Conservation (phyloP, 1,139 yeast species). For the Yarrowia galli region DNA sequence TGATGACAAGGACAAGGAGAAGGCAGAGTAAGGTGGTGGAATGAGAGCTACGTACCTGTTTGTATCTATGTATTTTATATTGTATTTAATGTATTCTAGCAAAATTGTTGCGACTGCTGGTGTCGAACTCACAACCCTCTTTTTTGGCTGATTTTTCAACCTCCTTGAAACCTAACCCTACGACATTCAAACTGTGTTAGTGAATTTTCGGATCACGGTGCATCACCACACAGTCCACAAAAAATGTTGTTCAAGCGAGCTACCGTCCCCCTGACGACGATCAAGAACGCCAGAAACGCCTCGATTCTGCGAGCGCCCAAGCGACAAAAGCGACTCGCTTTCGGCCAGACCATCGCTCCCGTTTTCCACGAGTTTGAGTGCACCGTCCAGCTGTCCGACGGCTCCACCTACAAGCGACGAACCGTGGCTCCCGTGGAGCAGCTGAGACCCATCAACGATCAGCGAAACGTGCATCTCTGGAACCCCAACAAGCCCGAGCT, state of each 20-base stretch:
- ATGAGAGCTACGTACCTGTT: too few species aligned
- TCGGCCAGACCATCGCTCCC: constrained; percentile 91
- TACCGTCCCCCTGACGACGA: constrained; percentile 37
- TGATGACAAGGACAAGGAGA: constrained; percentile 14
- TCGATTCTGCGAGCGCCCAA: constrained; percentile 37
- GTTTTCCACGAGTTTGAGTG: constrained; percentile 90
- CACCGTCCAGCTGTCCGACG: constrained; percentile 86
- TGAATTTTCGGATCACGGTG: constrained; percentile 35
- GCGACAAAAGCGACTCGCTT: constrained; percentile 48
- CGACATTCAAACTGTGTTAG: constrained; percentile 9
- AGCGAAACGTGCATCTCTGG: constrained; percentile 85
- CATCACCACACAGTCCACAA: constrained; percentile 24
- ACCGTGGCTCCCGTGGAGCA: constrained; percentile 91
- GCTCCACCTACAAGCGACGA: constrained; percentile 82
- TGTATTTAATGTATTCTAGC: constrained; percentile 1
- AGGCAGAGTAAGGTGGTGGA: neutral
- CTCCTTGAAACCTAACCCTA: constrained; percentile 16
- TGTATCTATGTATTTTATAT: constrained; percentile 17
- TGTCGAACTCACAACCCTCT: neutral
- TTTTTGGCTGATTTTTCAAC: neutral
- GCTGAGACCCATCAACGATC: constrained; percentile 84
- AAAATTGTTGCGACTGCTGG: neutral
- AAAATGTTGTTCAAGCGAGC: constrained; percentile 29
- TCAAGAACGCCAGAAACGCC: constrained; percentile 34
- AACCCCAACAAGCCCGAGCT: constrained; percentile 84